phyloP scores from a whole-genome alignment of 176 grass and related monocot species.

The Thalia dealbata region DNA sequence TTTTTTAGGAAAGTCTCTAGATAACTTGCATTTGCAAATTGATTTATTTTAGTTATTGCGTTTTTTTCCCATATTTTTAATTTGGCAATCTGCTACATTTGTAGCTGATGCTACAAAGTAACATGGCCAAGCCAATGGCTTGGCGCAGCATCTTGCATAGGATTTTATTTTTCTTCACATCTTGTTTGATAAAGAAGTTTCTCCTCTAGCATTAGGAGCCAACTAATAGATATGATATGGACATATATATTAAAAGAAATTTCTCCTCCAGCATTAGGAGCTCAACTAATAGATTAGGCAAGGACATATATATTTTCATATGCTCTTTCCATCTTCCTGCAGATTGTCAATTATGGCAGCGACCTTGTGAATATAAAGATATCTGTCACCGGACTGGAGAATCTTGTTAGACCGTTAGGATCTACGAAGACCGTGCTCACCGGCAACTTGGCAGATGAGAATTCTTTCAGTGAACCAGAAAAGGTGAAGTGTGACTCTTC shows the following conservation, averaged over 20 bases:
- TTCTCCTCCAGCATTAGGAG: not conserved
- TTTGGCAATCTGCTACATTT: not conserved
- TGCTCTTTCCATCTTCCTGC: conserved; percentile 14
- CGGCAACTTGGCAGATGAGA: conserved; percentile 54
- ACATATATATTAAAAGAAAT: not conserved
- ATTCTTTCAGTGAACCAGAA: conserved; percentile 76
- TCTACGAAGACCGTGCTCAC: conserved; percentile 65
- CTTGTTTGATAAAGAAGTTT: not conserved
- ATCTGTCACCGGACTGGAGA: conserved; percentile 49
- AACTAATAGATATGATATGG: too few relatives aligned
- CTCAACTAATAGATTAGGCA: too few relatives aligned
- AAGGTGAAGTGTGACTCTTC: conserved; percentile 34
- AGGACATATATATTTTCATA: not conserved
- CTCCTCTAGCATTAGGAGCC: not conserved
- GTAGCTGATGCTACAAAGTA: not conserved
- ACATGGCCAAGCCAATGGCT: not conserved
- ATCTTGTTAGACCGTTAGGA: conserved; percentile 37
- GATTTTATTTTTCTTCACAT: not conserved
- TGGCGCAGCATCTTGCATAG: not conserved
- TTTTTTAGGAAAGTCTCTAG: too few relatives aligned
- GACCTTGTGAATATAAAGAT: conserved; percentile 55
- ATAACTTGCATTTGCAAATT: too few relatives aligned
- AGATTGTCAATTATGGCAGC: conserved; percentile 71
- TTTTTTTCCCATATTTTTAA: not conserved
- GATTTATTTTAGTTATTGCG: not conserved